These are phyloP conservation scores for Chaetomium sp. DNA, from an alignment of 2,329 filamentous ascomycete species.

Conservation along the genomic window DNA sequence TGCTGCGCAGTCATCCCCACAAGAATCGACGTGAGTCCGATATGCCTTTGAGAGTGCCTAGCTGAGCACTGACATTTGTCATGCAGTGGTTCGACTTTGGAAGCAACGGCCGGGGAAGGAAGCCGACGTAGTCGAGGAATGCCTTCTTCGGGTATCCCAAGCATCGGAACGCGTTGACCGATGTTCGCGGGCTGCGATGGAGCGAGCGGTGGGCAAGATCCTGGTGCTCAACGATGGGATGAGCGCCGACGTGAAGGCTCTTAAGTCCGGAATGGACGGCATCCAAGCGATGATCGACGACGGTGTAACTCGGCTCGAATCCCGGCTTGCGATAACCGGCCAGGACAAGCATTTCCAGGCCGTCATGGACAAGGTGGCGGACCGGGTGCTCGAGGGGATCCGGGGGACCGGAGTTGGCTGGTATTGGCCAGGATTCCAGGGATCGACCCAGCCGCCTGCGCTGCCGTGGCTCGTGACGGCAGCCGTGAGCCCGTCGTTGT, in stretches of 20 bases:
- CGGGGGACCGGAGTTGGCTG: background rate
- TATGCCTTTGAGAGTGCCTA: background rate
- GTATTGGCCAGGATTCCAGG: background rate
- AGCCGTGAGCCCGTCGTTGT: background rate
- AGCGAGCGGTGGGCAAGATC: background rate
- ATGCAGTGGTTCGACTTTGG: background rate
- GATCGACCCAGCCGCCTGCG: background rate
- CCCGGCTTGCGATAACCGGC: background rate
- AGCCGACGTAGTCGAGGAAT: background rate
- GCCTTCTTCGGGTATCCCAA: background rate
- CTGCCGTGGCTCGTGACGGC: background rate
- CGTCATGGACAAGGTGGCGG: background rate
- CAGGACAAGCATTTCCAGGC: background rate
- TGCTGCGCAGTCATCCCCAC: slow-evolving; percentile 1
- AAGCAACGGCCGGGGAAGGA: background rate
- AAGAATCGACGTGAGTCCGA: background rate
- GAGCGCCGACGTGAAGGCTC: background rate
- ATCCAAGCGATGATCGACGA: background rate
- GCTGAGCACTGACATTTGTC: background rate
- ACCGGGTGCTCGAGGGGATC: background rate
- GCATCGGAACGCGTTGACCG: background rate
- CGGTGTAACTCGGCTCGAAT: background rate
- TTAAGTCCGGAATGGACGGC: background rate
- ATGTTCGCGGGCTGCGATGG: background rate
- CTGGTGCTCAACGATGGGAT: background rate